Base-by-base conservation (phyloP, 768 basidiomycete species). In the Mycena rosella region DNA sequence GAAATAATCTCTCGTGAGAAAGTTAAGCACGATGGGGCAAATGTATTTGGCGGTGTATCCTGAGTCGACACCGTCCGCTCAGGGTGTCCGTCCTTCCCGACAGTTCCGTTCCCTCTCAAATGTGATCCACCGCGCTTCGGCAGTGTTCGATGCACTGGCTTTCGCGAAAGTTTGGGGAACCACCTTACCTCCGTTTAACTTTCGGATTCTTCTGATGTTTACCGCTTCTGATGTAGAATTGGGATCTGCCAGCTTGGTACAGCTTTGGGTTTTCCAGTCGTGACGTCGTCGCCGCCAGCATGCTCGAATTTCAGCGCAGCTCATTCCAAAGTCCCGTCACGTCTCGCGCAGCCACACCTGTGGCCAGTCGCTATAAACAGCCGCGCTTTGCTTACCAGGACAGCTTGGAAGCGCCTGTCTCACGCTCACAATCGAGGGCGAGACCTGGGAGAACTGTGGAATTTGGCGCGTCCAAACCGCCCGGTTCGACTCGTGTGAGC, bases 351-450 rank as follows among this genome's bases (percentile, higher is more conserved):
- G 51, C 68, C 1, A 69, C 63, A 7, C 63, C 68, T 4, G 51
- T 40, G 22, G 40, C 59, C 5, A 38, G 45, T 9, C 62, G 62
- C 15, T 48, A 44, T 24, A 65, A 56, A 65, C 52, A 65, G 11
- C 51, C 58, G 20, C 63, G 63, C 15, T 65, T 65, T 29, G 68
- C 58, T 11, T 69, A 69, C 22, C 62, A 49, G 58, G 63, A 69
- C 40, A 69, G 63, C 60, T 40, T 69, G 26, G 61, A 67, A 11
- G 29, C 49, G 14, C 63, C 63, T 18, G 44, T 63, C 34, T 63
- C 69, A 24, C 65, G 69, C 1, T 70, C 69, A 0, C 69, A 65
- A 27, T 67, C 65, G 7, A 49, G 69, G 38, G 69, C 51, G 3
- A 57, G 63, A 44, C 68, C 68, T 22, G 63, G 68, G 15, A 42